phyloP scores from a whole-genome alignment of 495 filamentous ascomycete genomes.

The Aspergillus nidulans region DNA sequence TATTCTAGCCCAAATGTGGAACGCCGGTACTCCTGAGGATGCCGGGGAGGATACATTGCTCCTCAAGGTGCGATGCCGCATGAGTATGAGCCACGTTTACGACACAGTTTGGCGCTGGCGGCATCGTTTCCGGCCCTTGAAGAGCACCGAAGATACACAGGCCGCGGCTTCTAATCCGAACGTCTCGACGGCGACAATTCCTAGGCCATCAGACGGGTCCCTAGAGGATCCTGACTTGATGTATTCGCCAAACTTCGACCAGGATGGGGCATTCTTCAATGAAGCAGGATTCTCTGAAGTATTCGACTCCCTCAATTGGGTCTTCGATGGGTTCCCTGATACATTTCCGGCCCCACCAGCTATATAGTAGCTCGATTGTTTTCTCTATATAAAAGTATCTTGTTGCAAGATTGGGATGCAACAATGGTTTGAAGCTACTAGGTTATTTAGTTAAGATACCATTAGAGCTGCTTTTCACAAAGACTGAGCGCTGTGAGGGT shows the following conservation, averaged over 20 bases:
- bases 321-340: conserved; percentile 46
- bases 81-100: conserved; percentile 51
- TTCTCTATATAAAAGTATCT: not conserved
- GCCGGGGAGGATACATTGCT: conserved; percentile 37
- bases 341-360: conserved; percentile 39
- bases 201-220: conserved; percentile 28
- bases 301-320: conserved; percentile 47
- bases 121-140: conserved; percentile 41
- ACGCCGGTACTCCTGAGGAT: conserved; percentile 32
- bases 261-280: conserved; percentile 38
- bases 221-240: conserved; percentile 28
- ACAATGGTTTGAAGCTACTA: not conserved
- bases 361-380: conserved; percentile 24
- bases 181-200: conserved; percentile 22
- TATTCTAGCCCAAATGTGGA: conserved; percentile 49
- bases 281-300: conserved; percentile 46
- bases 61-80: conserved; percentile 44
- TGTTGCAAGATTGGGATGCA: not conserved
- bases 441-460: conserved; percentile 11
- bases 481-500: not conserved
- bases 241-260: conserved; percentile 38
- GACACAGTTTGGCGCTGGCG: conserved; percentile 49
- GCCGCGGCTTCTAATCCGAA: conserved; percentile 26
- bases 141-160: conserved; percentile 40
- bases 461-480: conserved; percentile 1